Percentiles rank a stretch among this genome's conserved stretches.
These are phyloP conservation scores for Gossypium turneri DNA, from an alignment of 345 rosid species.

Conservation along the genomic window DNA sequence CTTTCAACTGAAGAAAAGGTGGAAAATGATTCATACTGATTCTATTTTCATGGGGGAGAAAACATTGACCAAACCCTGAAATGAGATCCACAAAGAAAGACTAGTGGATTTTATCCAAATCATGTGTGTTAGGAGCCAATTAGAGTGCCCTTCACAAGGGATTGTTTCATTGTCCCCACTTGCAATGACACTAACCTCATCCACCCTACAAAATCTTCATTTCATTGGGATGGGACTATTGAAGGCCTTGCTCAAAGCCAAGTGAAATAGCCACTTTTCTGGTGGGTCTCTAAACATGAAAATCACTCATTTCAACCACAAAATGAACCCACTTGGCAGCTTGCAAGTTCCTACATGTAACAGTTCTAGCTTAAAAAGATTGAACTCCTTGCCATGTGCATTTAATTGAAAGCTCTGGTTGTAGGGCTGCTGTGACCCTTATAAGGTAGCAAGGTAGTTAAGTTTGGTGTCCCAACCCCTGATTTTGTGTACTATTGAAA, in stretches of 20 bases:
- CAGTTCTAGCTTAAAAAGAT: background rate
- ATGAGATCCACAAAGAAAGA: conserved; percentile 27
- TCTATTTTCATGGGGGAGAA: background rate
- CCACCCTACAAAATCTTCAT: background rate
- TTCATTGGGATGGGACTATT: conserved; percentile 14
- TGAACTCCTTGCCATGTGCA: conserved; percentile 27
- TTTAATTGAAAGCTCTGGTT: conserved; percentile 13
- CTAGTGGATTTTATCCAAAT: conserved; percentile 31
- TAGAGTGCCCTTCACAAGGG: conserved; percentile 44
- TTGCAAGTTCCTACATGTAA: background rate
- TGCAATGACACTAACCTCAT: background rate
- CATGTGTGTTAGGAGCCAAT: conserved; percentile 10
- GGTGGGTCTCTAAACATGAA: background rate
- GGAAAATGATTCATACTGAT: background rate
- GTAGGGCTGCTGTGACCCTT: conserved; percentile 21
- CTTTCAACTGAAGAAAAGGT: background rate
- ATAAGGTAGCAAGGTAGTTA: conserved; percentile 17
- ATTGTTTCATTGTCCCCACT: conserved; percentile 27
- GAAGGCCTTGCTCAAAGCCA: background rate
- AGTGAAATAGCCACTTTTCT: conserved; percentile 5
- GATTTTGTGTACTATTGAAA: background rate
- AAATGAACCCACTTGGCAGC: conserved; percentile 3
- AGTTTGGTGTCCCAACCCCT: conserved; percentile 15
- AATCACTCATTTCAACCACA: conserved; percentile 14
- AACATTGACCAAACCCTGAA: conserved; percentile 10